These are phyloP conservation scores for Teunomyces tritomae DNA, from an alignment of 805 yeast genomes.

Conservation along the genomic window DNA sequence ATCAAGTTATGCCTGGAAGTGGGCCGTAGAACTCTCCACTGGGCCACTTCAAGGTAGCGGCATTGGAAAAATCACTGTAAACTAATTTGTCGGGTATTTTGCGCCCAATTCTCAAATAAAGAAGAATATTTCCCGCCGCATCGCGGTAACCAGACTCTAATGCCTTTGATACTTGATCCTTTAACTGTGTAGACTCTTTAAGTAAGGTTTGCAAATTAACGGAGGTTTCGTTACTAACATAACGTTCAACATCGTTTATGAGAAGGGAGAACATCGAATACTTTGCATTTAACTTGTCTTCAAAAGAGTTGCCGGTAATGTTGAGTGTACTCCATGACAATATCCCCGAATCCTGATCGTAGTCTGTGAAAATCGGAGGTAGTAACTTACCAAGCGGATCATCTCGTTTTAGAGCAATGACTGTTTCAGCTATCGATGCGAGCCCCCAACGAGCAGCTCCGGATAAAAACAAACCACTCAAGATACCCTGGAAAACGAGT, in stretches of 20 bases:
- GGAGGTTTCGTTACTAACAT: conserved; percentile 49
- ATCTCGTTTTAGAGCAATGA: conserved; percentile 60
- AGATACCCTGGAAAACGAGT: conserved; percentile 75
- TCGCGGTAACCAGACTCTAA: conserved; percentile 21
- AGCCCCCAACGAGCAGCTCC: conserved; percentile 94
- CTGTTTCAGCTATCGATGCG: conserved; percentile 84
- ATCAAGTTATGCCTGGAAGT: conserved; percentile 48
- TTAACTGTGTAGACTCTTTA: conserved; percentile 19
- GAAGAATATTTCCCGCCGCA: conserved; percentile 27
- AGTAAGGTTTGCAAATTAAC: conserved; percentile 34
- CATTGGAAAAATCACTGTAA: conserved; percentile 64
- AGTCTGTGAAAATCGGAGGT: conserved; percentile 50
- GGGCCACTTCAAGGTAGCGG: conserved; percentile 61
- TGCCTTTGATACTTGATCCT: conserved; percentile 27
- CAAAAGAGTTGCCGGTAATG: conserved; percentile 6
- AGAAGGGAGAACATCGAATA: conserved; percentile 60
- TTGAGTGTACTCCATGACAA: conserved; percentile 35
- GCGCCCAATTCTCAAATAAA: conserved; percentile 59
- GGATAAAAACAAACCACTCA: conserved; percentile 74
- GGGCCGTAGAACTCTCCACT: conserved; percentile 53
- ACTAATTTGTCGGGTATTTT: conserved; percentile 37
- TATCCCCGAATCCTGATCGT: conserved; percentile 25
- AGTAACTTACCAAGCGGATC: conserved; percentile 60
- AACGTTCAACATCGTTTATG: conserved; percentile 77
- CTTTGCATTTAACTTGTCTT: conserved; percentile 19